Conservation (phyloP, 257 asterid genomes). For the Solanum corneliomulleri region DNA sequence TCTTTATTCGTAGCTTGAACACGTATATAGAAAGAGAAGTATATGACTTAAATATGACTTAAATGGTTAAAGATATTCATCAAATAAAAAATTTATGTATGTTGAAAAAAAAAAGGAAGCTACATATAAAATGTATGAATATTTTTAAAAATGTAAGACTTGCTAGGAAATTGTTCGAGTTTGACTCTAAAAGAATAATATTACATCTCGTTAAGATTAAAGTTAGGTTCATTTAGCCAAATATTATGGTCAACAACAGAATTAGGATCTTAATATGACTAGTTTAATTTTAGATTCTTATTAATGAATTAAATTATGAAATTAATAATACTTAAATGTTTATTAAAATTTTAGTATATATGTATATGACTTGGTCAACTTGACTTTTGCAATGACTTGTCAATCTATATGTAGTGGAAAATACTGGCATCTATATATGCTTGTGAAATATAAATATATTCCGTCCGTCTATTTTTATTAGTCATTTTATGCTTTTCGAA, state of each 20-base stretch:
- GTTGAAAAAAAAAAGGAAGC: neutral
- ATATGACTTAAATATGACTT: no score
- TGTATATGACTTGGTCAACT: neutral
- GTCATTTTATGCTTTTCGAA: fast-evolving
- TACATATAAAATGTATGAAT: neutral
- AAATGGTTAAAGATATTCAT: no score
- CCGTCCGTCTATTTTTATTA: no score
- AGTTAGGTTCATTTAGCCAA: no score
- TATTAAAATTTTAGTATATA: neutral
- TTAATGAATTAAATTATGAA: neutral
- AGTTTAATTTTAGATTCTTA: neutral
- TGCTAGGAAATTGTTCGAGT: neutral
- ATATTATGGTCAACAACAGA: no score
- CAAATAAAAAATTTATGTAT: neutral
- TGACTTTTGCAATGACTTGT: neutral
- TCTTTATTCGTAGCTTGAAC: no score
- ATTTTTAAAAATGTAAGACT: neutral
- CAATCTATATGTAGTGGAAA: neutral
- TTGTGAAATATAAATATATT: neutral
- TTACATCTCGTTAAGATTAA: no score
- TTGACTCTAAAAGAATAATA: no score
- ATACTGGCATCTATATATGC: neutral
- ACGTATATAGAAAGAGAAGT: neutral
- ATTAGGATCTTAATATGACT: neutral
- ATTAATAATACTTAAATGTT: no score